Evolutionary conservation across 192 early-diverging fungal genomes (phyloP), one percentile per base, ranked within the genome.

Genomic region (Coemansia sp.): DNA sequence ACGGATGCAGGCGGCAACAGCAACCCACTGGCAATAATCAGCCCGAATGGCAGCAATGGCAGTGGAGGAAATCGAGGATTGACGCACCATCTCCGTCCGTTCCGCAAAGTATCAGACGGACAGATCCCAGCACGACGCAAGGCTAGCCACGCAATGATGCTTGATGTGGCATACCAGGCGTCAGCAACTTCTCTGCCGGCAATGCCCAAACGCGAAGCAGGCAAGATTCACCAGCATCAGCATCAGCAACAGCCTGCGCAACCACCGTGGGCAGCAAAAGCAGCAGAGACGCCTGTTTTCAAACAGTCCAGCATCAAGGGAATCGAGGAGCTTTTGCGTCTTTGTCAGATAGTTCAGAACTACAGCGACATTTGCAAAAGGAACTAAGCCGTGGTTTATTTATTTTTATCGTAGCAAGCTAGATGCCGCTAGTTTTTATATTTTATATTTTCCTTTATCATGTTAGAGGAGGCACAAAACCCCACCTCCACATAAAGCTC

Each of bases 121-220:
- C 4, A 59, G n/a, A 18, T 56, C 55, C 39, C 57, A 1, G 26
- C 26, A 22, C 57, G 57, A 10, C 57, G 57, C 57, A 59, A 41
- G 6, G 39, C 57, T 16, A 59, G 57, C 57, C 57, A 59, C 12
- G 15, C 40, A 37, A 16, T 59, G 57, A 59, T 41, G 57, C 57
- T 59, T 11, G 57, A 59, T 18, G 36, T 59, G 16, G 37, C 57
- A 16, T 59, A 59, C 39, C 57, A 59, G 39, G 1, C 26, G 6
- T 22, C 57, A 10, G 5, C 57, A 4, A 59, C 18, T 16, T 40
- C 57, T 15, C 16, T 59, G 39, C 39, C 57, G 2, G n/a, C 51
- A 21, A 54, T 54, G 51, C 12, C 11, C 57, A 59, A 59, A n/a
- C 57, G 57, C 32, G 39, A 59, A 9, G 37, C 57, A 7, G n/a